phyloP scores from a whole-genome alignment of 257 asterid genomes.

The Fraxinus americana region DNA sequence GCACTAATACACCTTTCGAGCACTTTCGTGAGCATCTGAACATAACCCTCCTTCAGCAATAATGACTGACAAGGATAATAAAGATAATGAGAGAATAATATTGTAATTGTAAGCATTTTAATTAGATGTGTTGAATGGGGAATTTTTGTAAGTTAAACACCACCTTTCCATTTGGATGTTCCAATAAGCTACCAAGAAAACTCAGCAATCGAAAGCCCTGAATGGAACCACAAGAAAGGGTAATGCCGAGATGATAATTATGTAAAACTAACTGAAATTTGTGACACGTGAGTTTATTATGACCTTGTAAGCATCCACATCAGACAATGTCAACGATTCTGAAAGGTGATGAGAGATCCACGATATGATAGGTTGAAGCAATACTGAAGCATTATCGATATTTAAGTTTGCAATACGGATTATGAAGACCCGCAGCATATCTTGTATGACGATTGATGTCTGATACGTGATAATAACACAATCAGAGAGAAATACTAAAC shows the following conservation, averaged over 20 bases:
- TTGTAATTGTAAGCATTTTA: conserved; percentile 3
- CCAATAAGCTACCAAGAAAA: conserved; percentile 73
- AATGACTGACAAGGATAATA: conserved; percentile 53
- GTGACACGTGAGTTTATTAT: conserved; percentile 2
- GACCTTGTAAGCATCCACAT: conserved; percentile 83
- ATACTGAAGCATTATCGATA: conserved; percentile 63
- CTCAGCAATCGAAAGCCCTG: conserved; percentile 74
- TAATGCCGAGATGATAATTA: conserved; percentile 15
- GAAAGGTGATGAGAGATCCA: conserved; percentile 62
- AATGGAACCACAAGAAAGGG: conserved; percentile 18
- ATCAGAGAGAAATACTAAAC: not conserved
- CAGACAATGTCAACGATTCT: conserved; percentile 54
- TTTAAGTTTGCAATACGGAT: conserved; percentile 73
- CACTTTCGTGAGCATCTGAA: conserved; percentile 60
- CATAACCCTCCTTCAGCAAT: conserved; percentile 67
- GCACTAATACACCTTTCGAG: conserved; percentile 69
- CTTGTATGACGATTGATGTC: conserved; percentile 56
- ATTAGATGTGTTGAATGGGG: conserved; percentile 9
- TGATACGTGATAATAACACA: not conserved
- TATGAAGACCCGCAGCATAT: conserved; percentile 75
- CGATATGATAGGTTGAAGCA: conserved; percentile 65
- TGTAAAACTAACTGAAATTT: conserved; percentile 8
- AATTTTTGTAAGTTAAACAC: conserved; percentile 17
- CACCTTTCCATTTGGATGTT: conserved; percentile 96
- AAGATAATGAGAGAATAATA: conserved; percentile 25